Base-by-base conservation (phyloP, 345 rosid genomes). In the Euphorbia peplus region DNA sequence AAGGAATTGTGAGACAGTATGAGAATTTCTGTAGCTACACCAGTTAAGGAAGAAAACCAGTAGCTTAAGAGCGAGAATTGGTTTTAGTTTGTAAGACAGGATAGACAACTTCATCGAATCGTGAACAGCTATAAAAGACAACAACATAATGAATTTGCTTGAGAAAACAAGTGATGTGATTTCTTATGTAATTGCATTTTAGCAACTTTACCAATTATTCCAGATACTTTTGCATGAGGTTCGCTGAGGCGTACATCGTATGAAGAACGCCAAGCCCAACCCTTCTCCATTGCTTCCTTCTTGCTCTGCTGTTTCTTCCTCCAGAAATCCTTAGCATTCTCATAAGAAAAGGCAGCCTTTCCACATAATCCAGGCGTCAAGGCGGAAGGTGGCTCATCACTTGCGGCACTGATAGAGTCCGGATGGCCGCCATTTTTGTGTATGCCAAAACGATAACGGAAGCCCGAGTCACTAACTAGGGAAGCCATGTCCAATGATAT, bases 281-380 rank as follows among this genome's bases (percentile, higher is more conserved):
- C 92, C 65, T 79, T 30, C 77, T 83, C 58, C 8, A 76, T 10
- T 12, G 63, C 10, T 59, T 84, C 88, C 37, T 80, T 51, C 62
- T 48, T 73, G 50, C 67, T 73, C 78, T 74, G 84, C 78, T 74
- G 84, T 67, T 76, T 80, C 57, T 63, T 73, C 83, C 93, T 87
- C 97, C 96, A 88, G 21, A 93, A 25, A 63, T 90, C 86, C 69
- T 70, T 85, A 58, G 82, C 85, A 78, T 79, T 83, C 79, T 81
- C 82, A 74, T 83, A 93, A 37, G 98, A 87, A 79, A 90, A 83
- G 22, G 87, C 92, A 70, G 87, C 97, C 81, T 86, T 88, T 51
- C 86, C 88, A 56, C 96, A 88, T 69, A 90, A 57, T 70, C 98
- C 93, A 48, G 90, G 96, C 83, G 83, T 58, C 73, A 93, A 77